Base-by-base conservation (phyloP, 495 filamentous ascomycete species). In the Staphylotrichum tortipilum region DNA sequence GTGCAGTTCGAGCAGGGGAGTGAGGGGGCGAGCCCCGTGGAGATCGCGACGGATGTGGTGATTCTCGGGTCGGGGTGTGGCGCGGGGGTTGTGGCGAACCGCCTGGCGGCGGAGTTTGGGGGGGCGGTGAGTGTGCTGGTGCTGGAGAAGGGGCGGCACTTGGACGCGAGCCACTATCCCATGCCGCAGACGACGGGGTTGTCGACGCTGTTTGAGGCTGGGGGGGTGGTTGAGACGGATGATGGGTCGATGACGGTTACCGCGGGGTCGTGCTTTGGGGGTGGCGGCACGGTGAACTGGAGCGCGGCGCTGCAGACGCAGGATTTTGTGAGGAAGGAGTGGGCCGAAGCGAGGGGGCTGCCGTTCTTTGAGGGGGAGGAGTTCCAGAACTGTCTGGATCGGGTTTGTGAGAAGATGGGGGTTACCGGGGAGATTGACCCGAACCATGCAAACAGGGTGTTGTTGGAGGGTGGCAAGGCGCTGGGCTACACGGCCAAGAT, bases 211-310 rank as follows among this genome's bases (percentile, higher is more conserved):
- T 92, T 80, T 49, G 83, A 86, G 43, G 74, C 71, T 26, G 73
- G 72, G 5, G 81, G 79, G 12, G 45, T 72, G 0, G 38, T 72
- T 1, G 60, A 68, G 19, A 77, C 72, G 14, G 86, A 87, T n/a
- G 86, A 92, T 59, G 72, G 73, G 11, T 73, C 71, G 12, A 66
- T 84, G 41, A 73, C 62, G 19, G 56, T 89, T 1, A 56, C 86
- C n/a, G 78, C 86, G 0, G 89, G 85, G 3, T 77, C 78, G 17
- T 81, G 77, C 19, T 96, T 84, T 78, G 90, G 90, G 31, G 90
- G 90, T 41, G 90, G 90, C 30, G 88, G 89, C 0, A 86, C 85
- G 2, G 64, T 95, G 49, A 94, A 95, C 59, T 95, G 89, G 89
- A 84, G 82, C 31, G 90, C 86, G n/a, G 77, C 78, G 12, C 65